Conservation (phyloP, 2,329 filamentous ascomycete genomes). For the Pyricularia grisea region DNA sequence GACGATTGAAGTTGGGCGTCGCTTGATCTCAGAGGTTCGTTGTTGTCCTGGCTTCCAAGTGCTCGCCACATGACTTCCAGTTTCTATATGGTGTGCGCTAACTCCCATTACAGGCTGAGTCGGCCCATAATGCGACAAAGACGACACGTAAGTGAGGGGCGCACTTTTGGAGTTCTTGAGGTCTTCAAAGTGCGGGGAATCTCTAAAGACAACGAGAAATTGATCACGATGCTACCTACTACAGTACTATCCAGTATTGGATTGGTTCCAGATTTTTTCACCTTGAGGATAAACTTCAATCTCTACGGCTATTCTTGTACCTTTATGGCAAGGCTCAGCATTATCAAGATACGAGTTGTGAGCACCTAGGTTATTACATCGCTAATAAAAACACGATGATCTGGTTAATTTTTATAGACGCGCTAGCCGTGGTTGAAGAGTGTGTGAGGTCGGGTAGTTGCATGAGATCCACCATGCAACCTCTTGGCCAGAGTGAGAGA, state of each 20-base stretch:
- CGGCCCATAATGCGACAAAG: not conserved
- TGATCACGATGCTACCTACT: not conserved
- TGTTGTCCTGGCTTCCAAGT: not conserved
- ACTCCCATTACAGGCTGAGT: not conserved
- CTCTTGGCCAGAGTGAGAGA: not conserved
- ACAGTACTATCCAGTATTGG: not conserved
- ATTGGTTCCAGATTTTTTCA: not conserved
- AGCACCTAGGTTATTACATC: not conserved
- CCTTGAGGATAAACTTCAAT: not conserved
- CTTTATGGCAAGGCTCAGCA: not conserved
- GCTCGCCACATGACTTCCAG: not conserved
- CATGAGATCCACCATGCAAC: not conserved
- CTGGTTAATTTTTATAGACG: not conserved
- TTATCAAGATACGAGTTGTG: not conserved
- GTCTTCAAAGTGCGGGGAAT: not conserved
- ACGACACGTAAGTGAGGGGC: not conserved
- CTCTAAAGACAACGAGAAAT: not conserved
- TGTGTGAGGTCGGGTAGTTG: not conserved
- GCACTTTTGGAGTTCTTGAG: not conserved
- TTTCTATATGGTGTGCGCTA: not conserved
- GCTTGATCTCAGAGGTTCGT: conserved; percentile 39
- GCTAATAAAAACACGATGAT: too few relatives aligned
- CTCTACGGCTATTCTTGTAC: not conserved
- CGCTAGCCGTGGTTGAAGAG: not conserved
- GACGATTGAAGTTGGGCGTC: conserved; percentile 46